phyloP scores from a whole-genome alignment of 1,284 basidiomycete species.

The Apiotrichum siamense region DNA sequence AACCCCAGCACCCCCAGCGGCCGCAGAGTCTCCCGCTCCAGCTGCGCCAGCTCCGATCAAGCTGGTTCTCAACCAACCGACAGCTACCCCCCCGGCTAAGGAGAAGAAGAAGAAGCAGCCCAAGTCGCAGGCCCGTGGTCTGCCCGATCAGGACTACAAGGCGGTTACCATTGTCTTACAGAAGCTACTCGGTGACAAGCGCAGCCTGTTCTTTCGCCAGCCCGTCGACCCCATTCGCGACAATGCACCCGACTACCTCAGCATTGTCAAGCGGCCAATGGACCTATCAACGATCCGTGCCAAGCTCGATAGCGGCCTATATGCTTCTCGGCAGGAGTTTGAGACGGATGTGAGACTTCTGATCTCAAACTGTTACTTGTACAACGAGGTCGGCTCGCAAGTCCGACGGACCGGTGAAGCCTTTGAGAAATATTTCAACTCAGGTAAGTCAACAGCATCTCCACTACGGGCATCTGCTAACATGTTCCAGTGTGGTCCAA shows the following conservation, averaged over 20 bases:
- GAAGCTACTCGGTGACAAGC: constrained; percentile 56
- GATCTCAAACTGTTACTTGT: constrained; percentile 79
- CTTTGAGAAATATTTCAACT: constrained; percentile 78
- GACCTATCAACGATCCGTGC: constrained; percentile 83
- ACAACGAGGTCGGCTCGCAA: constrained; percentile 68
- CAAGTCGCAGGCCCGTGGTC: constrained; percentile 72
- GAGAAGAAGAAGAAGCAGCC: constrained; percentile 53
- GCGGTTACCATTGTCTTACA: constrained; percentile 74
- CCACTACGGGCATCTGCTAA: neutral
- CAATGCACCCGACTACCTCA: constrained; percentile 79
- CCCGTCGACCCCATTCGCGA: constrained; percentile 88
- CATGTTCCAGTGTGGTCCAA: constrained; percentile 32
- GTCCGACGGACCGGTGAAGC: constrained; percentile 70
- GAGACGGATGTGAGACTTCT: constrained; percentile 83
- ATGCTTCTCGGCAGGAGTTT: constrained; percentile 76
- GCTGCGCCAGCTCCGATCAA: constrained; percentile 39
- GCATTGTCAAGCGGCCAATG: constrained; percentile 88
- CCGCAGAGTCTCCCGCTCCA: constrained; percentile 46
- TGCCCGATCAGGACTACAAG: constrained; percentile 71
- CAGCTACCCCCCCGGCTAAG: constrained; percentile 20
- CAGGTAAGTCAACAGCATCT: constrained; percentile 54
- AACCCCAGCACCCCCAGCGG: neutral
- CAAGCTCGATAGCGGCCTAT: constrained; percentile 76
- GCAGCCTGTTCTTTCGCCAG: constrained; percentile 57
- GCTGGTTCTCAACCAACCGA: constrained; percentile 40